A percentile compares a stretch with the other conserved stretches of the same genome.
Conservation (phyloP, 1,284 basidiomycete species). For the Chiua sp. region DNA sequence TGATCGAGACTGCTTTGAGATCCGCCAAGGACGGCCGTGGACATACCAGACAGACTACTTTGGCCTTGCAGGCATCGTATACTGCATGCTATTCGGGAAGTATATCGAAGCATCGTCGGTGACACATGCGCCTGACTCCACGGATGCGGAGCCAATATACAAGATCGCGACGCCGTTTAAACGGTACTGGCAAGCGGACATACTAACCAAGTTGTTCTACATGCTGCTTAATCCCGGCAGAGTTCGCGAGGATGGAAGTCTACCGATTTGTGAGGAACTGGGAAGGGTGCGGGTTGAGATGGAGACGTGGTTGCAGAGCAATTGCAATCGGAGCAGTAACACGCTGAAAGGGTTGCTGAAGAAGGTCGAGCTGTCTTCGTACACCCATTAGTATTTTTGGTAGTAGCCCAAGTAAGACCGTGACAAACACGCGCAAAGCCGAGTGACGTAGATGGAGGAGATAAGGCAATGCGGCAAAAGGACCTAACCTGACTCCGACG, state of each 20-base stretch:
- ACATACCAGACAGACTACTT: conserved; percentile 97
- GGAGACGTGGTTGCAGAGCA: conserved; percentile 84
- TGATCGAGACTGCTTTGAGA: conserved; percentile 89
- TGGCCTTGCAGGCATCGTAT: conserved; percentile 91
- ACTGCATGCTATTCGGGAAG: conserved; percentile 96
- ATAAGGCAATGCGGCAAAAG: conserved; percentile 9
- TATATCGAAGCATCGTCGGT: conserved; percentile 83
- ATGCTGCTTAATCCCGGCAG: conserved; percentile 81
- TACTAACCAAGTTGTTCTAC: conserved; percentile 90
- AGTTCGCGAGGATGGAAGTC: conserved; percentile 54
- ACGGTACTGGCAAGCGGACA: conserved; percentile 93
- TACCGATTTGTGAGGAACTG: conserved; percentile 80
- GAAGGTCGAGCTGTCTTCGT: conserved; percentile 70
- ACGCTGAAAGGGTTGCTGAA: conserved; percentile 85
- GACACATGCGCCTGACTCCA: conserved; percentile 39
- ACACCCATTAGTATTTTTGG: conserved; percentile 25
- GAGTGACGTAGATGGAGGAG: conserved; percentile 22
- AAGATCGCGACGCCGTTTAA: conserved; percentile 84
- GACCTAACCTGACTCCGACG: background rate
- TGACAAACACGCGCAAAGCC: conserved; percentile 29
- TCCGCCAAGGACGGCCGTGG: conserved; percentile 86
- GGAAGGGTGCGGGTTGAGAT: conserved; percentile 74
- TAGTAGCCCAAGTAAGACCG: background rate
- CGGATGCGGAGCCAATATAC: conserved; percentile 46
- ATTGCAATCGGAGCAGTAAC: conserved; percentile 87